Base-by-base conservation (phyloP, 2,329 filamentous ascomycete genomes). In the Coniella vitis region DNA sequence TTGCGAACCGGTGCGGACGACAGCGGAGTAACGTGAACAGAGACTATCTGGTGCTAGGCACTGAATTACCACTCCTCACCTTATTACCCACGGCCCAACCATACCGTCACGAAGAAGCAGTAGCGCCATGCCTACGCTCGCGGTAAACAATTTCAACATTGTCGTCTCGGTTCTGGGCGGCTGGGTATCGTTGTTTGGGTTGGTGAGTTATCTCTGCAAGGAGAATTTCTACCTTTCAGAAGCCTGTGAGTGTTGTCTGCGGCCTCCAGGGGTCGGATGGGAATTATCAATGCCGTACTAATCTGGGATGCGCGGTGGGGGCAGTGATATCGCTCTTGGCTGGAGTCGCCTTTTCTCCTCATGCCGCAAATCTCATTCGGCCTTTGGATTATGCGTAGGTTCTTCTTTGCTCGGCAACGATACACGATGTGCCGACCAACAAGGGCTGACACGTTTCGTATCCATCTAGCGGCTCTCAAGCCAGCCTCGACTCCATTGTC, bases 161-260 rank as follows among this genome's bases (percentile, higher is more conserved):
- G 79, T 90, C 47, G 82, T 87, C 62, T 84, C 86, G 46, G 78
- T 87, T 7, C 25, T 95, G 12, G 90, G 90, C 13, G 90, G 87
- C 2, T 96, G 94, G 69, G 83, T 96, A 54, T 89, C 87, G 0
- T 57, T 94, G n/a, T 96, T 95, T 61, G 90, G 89, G 3, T 70
- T 96, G 38, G 88, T 96, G 0, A 95, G 89, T 1, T 95, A 90
- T 62, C 76, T 95, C 16, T 76, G 87, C 61, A 95, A 96, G 63
- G 90, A 95, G 69, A 85, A 82, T 50, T 91, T 87, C 62, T 95
- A 95, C 63, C 76, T 96, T 1, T 95, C 89, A 1, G 90, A 96
- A 76, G 87, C 90, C 46, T 72, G 88, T 91, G 72, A 64, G 86
- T 79, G 13, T n/a, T n/a, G 17, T 3, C 9, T 4, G n/a, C 20